Evolutionary conservation across 2,329 filamentous ascomycete genomes (phyloP), one percentile per base, ranked within the genome.

Genomic region (Lachnellula cervina): DNA sequence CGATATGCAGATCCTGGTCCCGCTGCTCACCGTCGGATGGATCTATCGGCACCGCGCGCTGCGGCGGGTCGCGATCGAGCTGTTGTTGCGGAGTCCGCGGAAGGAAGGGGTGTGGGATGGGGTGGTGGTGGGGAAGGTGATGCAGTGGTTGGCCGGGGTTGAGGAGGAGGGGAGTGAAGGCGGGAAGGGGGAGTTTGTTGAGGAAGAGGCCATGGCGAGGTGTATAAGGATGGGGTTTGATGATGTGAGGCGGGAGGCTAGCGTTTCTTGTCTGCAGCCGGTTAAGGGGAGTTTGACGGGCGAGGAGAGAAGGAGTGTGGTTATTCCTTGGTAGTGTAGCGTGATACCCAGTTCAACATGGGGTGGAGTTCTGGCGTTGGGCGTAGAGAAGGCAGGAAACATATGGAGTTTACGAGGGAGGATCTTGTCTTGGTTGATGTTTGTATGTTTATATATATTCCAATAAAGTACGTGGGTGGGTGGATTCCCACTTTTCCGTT

Each of bases 1-100:
- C 35, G 61, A 66, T 21, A 52, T 66, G 54, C 60, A 58, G 37
- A 63, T 63, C 5, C 57, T 65, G 3, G 58, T 65, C 3, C 64
- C 64, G 19, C 55, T 61, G 2, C 58, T 63, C 51, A 60, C 59
- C 25, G 57, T 66, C 0, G 63, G 62, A 3, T 64, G 62, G 62
- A 57, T 61, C 16, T 63, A 59, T 17, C 47, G 63, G 4, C 59
- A 65, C 42, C 52, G 60, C 32, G 43, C 56, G 2, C 43, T 65
- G 9, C 28, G 62, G n/a, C 42, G 55, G n/a, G 50, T 62, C 32
- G 59, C 58, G 3, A 57, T 66, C 28, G 45, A 60, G 21, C 52
- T 65, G 28, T 55, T 65, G 7, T 49, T 63, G 7, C 47, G 53
- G 4, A 58, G 58, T 40, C 60, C 57, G 1, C 43, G 59, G 16